phyloP scores from a whole-genome alignment of 371 early-diverging fungal species.

The Parasitella parasitica region DNA sequence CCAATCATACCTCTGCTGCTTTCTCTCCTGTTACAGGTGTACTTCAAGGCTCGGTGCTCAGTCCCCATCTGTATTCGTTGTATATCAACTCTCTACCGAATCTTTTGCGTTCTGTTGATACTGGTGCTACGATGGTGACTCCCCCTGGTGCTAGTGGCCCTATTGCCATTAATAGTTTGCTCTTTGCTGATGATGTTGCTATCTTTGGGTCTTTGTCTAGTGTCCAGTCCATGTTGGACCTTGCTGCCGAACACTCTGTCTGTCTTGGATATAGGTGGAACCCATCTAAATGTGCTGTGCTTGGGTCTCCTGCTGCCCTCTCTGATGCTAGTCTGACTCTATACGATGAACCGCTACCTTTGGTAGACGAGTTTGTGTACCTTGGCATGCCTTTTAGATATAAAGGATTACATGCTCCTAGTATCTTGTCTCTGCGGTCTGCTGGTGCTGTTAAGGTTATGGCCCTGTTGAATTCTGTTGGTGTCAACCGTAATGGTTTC shows the following conservation, averaged over 20 bases:
- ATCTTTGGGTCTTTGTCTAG: slow-evolving; percentile 6
- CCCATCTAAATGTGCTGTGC: slow-evolving; percentile 27
- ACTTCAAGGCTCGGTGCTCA: slow-evolving; percentile 26
- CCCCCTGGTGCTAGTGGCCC: neutral
- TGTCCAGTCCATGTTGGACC: slow-evolving; percentile 14
- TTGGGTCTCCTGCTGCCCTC: neutral
- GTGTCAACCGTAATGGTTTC: neutral
- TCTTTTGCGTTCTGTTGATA: slow-evolving; percentile 14
- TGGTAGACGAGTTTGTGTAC: slow-evolving; percentile 10
- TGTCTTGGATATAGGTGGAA: slow-evolving; percentile 29
- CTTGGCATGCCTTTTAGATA: slow-evolving; percentile 14
- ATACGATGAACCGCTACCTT: slow-evolving; percentile 7
- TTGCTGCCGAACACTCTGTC: slow-evolving; percentile 12
- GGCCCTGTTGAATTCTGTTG: neutral
- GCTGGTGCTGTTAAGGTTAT: neutral
- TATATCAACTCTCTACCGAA: slow-evolving; percentile 36
- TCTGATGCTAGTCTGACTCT: neutral
- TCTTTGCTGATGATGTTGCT: slow-evolving; percentile 36
- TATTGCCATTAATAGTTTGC: slow-evolving; percentile 10
- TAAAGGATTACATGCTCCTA: neutral
- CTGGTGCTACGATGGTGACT: neutral
- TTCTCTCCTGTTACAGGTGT: slow-evolving; percentile 21
- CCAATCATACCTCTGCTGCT: neutral
- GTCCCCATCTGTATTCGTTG: neutral
- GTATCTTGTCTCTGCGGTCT: neutral